Conservation (phyloP, 352 stramenopile genomes). For the Thalassiosira livingstoniorum region DNA sequence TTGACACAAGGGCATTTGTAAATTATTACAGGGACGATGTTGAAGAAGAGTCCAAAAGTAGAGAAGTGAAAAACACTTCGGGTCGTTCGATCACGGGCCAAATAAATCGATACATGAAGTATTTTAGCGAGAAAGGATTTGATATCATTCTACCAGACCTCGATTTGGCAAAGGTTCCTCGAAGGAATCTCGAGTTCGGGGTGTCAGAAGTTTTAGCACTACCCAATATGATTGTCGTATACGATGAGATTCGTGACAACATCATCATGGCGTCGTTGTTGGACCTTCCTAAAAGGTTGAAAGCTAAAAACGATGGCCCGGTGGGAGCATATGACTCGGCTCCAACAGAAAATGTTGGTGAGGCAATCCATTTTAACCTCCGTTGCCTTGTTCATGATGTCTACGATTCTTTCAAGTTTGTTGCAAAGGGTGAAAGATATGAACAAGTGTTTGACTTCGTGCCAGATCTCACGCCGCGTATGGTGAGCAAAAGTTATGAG, state of each 20-base stretch:
- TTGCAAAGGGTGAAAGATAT: slow-evolving; percentile 25
- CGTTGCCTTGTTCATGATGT: slow-evolving; percentile 36
- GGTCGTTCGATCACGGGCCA: slow-evolving; percentile 18
- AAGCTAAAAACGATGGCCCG: slow-evolving; percentile 4
- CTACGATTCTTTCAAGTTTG: slow-evolving; percentile 37
- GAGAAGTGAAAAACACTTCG: slow-evolving; percentile 4
- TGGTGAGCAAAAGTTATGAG: slow-evolving; percentile 36
- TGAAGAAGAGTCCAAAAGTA: slow-evolving; percentile 1
- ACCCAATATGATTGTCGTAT: slow-evolving; percentile 33
- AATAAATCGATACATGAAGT: slow-evolving; percentile 30
- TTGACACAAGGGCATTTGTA: slow-evolving; percentile 28
- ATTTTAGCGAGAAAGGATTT: slow-evolving; percentile 38
- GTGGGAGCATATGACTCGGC: slow-evolving; percentile 27
- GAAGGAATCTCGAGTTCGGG: slow-evolving; percentile 29
- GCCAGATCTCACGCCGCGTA: slow-evolving; percentile 27
- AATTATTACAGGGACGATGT: slow-evolving; percentile 23
- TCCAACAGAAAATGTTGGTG: slow-evolving; percentile 9
- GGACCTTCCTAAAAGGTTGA: slow-evolving; percentile 7
- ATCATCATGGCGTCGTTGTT: slow-evolving; percentile 19
- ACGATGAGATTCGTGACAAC: slow-evolving; percentile 21
- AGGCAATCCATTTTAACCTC: slow-evolving; percentile 33
- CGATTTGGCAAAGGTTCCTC: slow-evolving; percentile 25
- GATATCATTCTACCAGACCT: slow-evolving; percentile 44
- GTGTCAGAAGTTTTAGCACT: slow-evolving; percentile 26
- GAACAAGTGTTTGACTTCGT: slow-evolving; percentile 42